Percentiles rank a stretch among this genome's conserved stretches.
These are phyloP conservation scores for Amorphotheca resinae DNA, from an alignment of 495 filamentous ascomycete genomes.

Conservation along the genomic window DNA sequence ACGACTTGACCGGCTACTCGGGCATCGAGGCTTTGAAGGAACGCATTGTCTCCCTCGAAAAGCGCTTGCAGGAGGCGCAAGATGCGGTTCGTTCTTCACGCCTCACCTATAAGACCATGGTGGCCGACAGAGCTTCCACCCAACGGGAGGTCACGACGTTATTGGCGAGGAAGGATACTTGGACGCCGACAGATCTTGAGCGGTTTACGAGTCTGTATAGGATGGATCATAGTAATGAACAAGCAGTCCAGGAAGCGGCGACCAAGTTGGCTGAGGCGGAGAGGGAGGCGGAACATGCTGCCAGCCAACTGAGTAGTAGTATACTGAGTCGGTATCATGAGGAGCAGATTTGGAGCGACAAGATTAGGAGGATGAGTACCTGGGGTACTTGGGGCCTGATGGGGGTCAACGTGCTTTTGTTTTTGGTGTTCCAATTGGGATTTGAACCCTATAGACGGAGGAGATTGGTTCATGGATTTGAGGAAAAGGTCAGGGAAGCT, in stretches of 20 bases:
- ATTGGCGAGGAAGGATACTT: conserved; percentile 85
- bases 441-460: conserved; percentile 86
- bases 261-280: conserved; percentile 62
- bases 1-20: conserved; percentile 87
- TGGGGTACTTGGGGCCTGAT: conserved; percentile 98
- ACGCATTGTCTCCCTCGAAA: conserved; percentile 61
- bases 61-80: conserved; percentile 48
- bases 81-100: conserved; percentile 55
- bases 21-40: conserved; percentile 78
- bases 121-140: conserved; percentile 64
- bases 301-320: conserved; percentile 55
- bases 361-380: conserved; percentile 88
- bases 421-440: conserved; percentile 81
- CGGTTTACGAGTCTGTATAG: conserved; percentile 89
- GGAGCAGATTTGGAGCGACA: conserved; percentile 98
- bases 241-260: conserved; percentile 64
- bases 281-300: conserved; percentile 61
- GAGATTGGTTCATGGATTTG: conserved; percentile 64
- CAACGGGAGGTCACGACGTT: conserved; percentile 94
- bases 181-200: conserved; percentile 79
- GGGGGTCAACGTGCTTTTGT: conserved; percentile 86
- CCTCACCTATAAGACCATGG: conserved; percentile 61
- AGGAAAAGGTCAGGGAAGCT: conserved; percentile 67
- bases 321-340: conserved; percentile 93
- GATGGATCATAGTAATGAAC: conserved; percentile 85